Conservation (phyloP, 805 yeast species). For the Peterozyma toletana region DNA sequence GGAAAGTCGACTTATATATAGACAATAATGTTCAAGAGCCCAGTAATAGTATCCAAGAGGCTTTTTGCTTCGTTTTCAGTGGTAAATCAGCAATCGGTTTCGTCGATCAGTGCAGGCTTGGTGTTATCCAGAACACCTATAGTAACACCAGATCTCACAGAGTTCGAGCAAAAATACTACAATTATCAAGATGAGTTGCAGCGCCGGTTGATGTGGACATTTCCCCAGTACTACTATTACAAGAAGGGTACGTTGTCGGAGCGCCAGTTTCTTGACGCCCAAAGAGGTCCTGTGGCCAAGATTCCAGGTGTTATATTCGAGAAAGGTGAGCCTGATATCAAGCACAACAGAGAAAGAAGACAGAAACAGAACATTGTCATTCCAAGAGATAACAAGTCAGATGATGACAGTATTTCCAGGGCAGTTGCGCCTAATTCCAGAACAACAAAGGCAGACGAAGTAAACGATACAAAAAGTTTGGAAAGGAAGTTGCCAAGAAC, state of each 20-base stretch:
- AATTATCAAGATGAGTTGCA: slow-evolving; percentile 81
- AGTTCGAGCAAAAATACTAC: slow-evolving; percentile 69
- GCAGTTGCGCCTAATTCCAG: slow-evolving; percentile 68
- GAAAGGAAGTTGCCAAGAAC: slow-evolving; percentile 79
- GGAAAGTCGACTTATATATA: no score
- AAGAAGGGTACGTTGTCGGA: slow-evolving; percentile 86
- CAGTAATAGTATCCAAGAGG: no score
- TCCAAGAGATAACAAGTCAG: slow-evolving; percentile 48
- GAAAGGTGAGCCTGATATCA: slow-evolving; percentile 78
- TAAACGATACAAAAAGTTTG: slow-evolving; percentile 55
- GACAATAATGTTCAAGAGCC: no score
- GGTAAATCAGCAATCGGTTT: neutral
- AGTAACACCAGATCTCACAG: slow-evolving; percentile 68
- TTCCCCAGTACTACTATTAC: slow-evolving; percentile 89
- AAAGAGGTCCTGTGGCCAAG: slow-evolving; percentile 65
- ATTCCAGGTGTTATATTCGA: slow-evolving; percentile 76
- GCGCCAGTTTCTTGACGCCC: slow-evolving; percentile 68
- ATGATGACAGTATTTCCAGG: slow-evolving; percentile 50
- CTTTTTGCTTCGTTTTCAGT: no score
- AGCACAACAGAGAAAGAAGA: slow-evolving; percentile 84
- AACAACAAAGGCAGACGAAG: slow-evolving; percentile 67
- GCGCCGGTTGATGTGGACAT: slow-evolving; percentile 93
- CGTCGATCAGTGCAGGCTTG: slow-evolving; percentile 37
- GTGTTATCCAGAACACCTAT: slow-evolving; percentile 79
- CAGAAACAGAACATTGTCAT: slow-evolving; percentile 70